Evolutionary conservation across 257 asterid genomes (phyloP).

Genomic region (Echites panduratus): DNA sequence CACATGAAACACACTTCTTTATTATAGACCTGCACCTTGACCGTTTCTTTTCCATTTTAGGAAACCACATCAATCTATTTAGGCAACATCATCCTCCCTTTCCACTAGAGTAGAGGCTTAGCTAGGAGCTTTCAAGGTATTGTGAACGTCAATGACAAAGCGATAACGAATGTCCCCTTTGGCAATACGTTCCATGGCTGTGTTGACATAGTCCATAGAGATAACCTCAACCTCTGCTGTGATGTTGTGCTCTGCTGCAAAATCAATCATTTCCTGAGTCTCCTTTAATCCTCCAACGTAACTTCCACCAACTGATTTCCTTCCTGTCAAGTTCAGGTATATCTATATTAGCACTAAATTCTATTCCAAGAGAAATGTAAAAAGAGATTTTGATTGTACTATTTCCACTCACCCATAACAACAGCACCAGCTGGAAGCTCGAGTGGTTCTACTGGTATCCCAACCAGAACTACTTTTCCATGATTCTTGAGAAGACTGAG

Average conservation of each 20-base stretch:
- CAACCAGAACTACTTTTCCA: slow-evolving; percentile 35
- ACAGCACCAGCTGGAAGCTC: slow-evolving; percentile 33
- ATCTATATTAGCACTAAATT: not conserved
- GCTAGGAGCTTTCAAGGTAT: slow-evolving; percentile 7
- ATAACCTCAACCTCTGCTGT: slow-evolving; percentile 38
- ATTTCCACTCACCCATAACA: slow-evolving; percentile 21
- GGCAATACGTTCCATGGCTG: slow-evolving; percentile 38
- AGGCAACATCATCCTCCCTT: not conserved
- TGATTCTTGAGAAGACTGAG: slow-evolving; percentile 33
- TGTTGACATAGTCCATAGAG: slow-evolving; percentile 37
- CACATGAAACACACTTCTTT: not conserved
- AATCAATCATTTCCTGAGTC: slow-evolving; percentile 35
- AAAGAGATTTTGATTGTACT: too few species aligned
- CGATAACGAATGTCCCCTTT: slow-evolving; percentile 34
- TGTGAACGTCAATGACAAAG: slow-evolving; percentile 5
- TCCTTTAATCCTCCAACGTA: slow-evolving; percentile 28
- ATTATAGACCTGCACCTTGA: too few species aligned
- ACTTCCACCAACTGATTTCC: slow-evolving; percentile 29
- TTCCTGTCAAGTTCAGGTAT: slow-evolving; percentile 19
- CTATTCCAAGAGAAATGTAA: not conserved
- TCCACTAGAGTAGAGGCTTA: too few species aligned
- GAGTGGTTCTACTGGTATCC: slow-evolving; percentile 33
- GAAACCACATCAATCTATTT: not conserved
- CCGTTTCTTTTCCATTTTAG: too few species aligned
- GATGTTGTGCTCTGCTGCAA: slow-evolving; percentile 34